Evolutionary conservation across 2,329 filamentous ascomycete genomes (phyloP).

Genomic region (Trichoderma hamatum): DNA sequence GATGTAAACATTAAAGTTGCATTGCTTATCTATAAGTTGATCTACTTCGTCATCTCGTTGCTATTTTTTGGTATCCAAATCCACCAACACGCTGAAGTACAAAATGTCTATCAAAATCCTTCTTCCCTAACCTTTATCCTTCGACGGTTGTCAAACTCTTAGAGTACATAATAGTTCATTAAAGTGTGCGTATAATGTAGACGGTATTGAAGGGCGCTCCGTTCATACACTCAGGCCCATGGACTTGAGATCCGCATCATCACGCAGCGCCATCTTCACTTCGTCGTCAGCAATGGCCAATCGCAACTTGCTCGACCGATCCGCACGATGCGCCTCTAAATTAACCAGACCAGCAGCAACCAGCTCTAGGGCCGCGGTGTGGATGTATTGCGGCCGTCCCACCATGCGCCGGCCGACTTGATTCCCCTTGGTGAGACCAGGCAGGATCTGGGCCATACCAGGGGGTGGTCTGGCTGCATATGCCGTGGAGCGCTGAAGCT

Average conservation of each 20-base stretch:
- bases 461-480: conserved; percentile 42
- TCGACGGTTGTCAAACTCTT: neutral
- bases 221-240: conserved; percentile 53
- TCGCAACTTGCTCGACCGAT: conserved; percentile 84
- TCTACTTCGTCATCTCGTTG: neutral
- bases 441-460: conserved; percentile 44
- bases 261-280: conserved; percentile 81
- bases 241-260: conserved; percentile 83
- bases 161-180: neutral
- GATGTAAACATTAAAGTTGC: neutral
- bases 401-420: conserved; percentile 37
- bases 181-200: neutral
- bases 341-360: conserved; percentile 87
- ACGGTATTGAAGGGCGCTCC: neutral
- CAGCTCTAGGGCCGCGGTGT: conserved; percentile 76
- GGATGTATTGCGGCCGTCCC: conserved; percentile 51
- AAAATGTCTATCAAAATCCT: neutral
- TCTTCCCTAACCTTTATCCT: too few relatives aligned
- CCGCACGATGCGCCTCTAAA: conserved; percentile 77
- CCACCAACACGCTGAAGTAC: neutral
- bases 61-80: neutral
- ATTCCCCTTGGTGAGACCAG: conserved; percentile 35
- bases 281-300: conserved; percentile 89
- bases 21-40: neutral
- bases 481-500: conserved; percentile 52